Base-by-base conservation (phyloP, 2,329 filamentous ascomycete genomes). In the Alternaria burnsii region DNA sequence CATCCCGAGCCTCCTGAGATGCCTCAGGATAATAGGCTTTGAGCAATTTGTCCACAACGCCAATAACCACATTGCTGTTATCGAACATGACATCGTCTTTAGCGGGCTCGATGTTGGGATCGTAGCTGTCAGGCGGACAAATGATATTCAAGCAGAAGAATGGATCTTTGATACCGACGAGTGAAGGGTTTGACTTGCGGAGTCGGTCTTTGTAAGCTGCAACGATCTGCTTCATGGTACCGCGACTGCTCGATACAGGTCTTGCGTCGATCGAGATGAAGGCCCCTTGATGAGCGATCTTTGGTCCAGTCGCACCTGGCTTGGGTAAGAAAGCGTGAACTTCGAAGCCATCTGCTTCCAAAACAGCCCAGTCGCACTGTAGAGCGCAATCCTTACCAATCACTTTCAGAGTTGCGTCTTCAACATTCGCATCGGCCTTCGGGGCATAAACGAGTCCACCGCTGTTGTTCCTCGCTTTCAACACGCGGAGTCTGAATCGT, bases 41-140 rank as follows among this genome's bases (percentile, higher is more conserved):
- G 46, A 88, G 82, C 1, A 88, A 69, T 30, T 74, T 73, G 20
- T 82, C 77, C 2, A 83, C 76, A 5, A 81, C 66, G 4, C 70
- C 70, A 5, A 88, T 36, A 3, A 89, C 68, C 0, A 70, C 20
- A 4, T 75, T 69, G 3, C 88, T 85, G 52, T 91, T 81, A 5
- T 80, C 81, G 70, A 94, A 93, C 1, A 92, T 70, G 2, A 94
- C 84, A 68, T 92, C 87, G 58, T 92, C 87, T 72, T 94, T 94
- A 4, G 87, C 82, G 4, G 90, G 86, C 61, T 92, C 88, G 6
- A 93, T 77, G 66, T 93, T 94, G 1, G 84, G 82, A 76, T 94
- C 91, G 69, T 94, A 94, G 59, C 82, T 88, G 28, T 83, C 83
- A 1, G 80, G 72, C 0, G 87, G 84, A 69, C 90, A 93, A 14